Base-by-base conservation (phyloP, 805 yeast genomes). In the Ogataea thermomethanolica region DNA sequence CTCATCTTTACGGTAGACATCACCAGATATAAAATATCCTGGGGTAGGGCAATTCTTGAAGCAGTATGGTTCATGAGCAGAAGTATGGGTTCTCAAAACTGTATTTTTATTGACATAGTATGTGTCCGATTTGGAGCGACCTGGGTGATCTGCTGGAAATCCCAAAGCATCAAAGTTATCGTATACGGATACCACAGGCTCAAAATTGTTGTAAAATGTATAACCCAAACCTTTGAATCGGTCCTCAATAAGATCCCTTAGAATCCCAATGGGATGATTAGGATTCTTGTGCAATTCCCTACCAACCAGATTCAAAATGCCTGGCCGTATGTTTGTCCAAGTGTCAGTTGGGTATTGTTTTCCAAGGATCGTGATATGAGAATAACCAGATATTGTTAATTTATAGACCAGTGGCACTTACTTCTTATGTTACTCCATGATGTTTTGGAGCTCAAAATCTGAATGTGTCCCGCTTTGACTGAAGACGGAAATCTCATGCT, bases 61-160 rank as follows among this genome's bases (percentile, higher is more conserved):
- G 56, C 96, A 88, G 55, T 85, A 89, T 50, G 75, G 77, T 64
- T 93, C 99, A 62, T 93, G 99, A 0, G 99, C 99, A 1, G 97
- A 89, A 0, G 99, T 91, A 58, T 93, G 99, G 0, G 99, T 93
- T 55, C 99, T 71, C 44, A 93, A 66, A 22, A 93, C 67, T 24
- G 81, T 67, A 14, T 74, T 73, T 38, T 79, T 72, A 64, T 93
- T 90, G 38, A 93, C 59, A 55, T 93, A 93, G 62, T 93, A 93
- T 0, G 99, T 91, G 59, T 93, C 99, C 3, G 95, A 84, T 54
- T 77, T 84, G 13, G 93, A 78, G 55, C 99, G 73, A 3, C 99
- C 97, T 0, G 95, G 96, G 59, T 93, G 99, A 56, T 90, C 95
- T 25, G 61, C 54, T 1, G 97, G 95, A 61, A 93, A 91, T 0